phyloP scores from a whole-genome alignment of 805 yeast genomes.

The Metschnikowia picachoensis region DNA sequence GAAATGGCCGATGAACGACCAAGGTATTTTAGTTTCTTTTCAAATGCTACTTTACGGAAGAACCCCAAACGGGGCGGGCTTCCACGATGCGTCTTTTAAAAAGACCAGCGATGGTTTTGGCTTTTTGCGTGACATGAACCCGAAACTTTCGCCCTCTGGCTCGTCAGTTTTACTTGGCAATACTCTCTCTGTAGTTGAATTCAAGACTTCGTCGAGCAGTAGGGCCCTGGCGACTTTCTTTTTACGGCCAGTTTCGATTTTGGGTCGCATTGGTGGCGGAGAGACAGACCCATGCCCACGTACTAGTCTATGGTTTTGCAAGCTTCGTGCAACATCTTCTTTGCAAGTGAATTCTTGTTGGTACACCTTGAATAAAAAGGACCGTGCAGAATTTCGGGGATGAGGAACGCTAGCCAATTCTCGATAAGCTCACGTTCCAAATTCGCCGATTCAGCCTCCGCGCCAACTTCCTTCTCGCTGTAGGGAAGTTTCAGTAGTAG shows the following conservation, averaged over 20 bases:
- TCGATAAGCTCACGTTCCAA: neutral
- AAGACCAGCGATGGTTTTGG: too few species aligned
- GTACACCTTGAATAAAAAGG: slow-evolving; percentile 4
- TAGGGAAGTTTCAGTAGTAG: neutral
- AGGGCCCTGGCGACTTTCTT: slow-evolving; percentile 2
- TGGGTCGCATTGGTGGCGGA: neutral
- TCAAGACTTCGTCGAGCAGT: slow-evolving; percentile 11
- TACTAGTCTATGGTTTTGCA: neutral
- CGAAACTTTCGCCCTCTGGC: too few species aligned
- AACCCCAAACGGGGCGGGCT: too few species aligned
- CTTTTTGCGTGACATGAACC: too few species aligned
- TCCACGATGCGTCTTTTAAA: too few species aligned
- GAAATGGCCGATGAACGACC: too few species aligned
- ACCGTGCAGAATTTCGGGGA: neutral
- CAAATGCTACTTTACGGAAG: too few species aligned
- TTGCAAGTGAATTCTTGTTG: slow-evolving; percentile 1
- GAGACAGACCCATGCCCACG: neutral
- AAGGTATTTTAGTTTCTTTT: too few species aligned
- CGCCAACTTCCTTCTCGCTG: too few species aligned
- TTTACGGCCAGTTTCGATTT: neutral
- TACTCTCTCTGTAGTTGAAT: too few species aligned
- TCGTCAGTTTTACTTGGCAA: too few species aligned
- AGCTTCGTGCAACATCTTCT: neutral
- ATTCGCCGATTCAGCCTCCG: too few species aligned
- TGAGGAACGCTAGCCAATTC: neutral